Percentiles rank a stretch among this genome's conserved stretches.
These are phyloP conservation scores for Yamadazyma trypodendri DNA, from an alignment of 1,139 yeast species.

Conservation along the genomic window DNA sequence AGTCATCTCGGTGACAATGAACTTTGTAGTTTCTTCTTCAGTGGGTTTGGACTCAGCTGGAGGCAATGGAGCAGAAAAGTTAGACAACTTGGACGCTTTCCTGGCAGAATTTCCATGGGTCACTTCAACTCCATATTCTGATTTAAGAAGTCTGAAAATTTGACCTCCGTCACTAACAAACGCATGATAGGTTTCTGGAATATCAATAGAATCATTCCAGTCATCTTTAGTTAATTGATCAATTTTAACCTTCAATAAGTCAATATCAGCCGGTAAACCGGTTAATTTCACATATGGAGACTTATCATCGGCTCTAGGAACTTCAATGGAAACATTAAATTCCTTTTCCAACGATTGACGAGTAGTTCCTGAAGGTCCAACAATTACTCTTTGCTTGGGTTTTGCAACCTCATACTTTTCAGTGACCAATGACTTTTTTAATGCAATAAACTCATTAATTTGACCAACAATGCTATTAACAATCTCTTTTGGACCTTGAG, in stretches of 20 bases:
- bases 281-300: slow-evolving; percentile 46
- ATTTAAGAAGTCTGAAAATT: slow-evolving; percentile 55
- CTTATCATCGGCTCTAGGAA: slow-evolving; percentile 63
- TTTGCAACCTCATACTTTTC: slow-evolving; percentile 63
- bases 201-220: slow-evolving; percentile 46
- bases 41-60: slow-evolving; percentile 51
- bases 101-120: slow-evolving; percentile 56
- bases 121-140: slow-evolving; percentile 58
- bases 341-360: slow-evolving; percentile 75
- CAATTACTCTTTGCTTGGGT: slow-evolving; percentile 71
- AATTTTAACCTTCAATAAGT: slow-evolving; percentile 51
- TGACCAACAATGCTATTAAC: slow-evolving; percentile 69
- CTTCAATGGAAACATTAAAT: slow-evolving; percentile 58
- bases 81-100: slow-evolving; percentile 52
- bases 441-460: slow-evolving; percentile 62
- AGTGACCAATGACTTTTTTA: slow-evolving; percentile 61
- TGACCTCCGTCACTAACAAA: slow-evolving; percentile 71
- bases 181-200: slow-evolving; percentile 60
- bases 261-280: slow-evolving; percentile 66
- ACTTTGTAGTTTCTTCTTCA: slow-evolving; percentile 37
- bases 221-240: slow-evolving; percentile 54
- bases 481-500: slow-evolving; percentile 73
- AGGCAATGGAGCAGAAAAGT: slow-evolving; percentile 42
- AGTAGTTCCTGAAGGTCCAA: slow-evolving; percentile 80
- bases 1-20: slow-evolving; percentile 36